Evolutionary conservation across 306 rosid genomes (phyloP), one percentile per base, ranked within the genome.

Genomic region (Trifolium fragiferum): DNA sequence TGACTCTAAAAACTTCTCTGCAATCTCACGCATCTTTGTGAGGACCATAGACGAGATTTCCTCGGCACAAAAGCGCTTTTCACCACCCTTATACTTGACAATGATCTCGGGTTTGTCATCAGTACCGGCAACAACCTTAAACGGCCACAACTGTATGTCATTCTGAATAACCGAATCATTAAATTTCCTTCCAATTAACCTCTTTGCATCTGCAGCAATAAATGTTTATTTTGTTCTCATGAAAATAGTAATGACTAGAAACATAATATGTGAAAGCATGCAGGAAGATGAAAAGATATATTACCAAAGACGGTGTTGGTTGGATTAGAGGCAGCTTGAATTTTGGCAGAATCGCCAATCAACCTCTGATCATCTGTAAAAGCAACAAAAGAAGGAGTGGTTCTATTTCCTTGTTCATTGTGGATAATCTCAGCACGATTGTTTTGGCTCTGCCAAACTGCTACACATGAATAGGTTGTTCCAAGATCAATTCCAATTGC

Each of bases 41-140:
- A 89, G 75, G 2, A 89, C 57, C 84, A 89, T 87, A 12, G 91
- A 85, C 3, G 93, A 89, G n/a, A 89, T 70, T 73, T 89, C 94
- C 33, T 89, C 87, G 0, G 88, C 82, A 2, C 74, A 6, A 6
- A 87, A 72, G 0, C 41, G 70, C 60, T 75, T 87, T 13, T 85
- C 86, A 21, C 73, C 75, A 9, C 77, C 83, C 69, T 77, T 89
- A 67, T 83, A 79, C 50, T 43, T 69, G 0, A 89, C 81, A 16
- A 27, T 68, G 55, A 89, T 83, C 81, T 77, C 80, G 1, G 94
- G 94, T 19, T 87, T 81, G 61, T 85, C 89, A 51, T 51, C 10
- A 8, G 21, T 2, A 16, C 58, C 27, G 8, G 58, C 10, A 3
- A n/a, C 21, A 18, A 51, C 25, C 58, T 51, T 51, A 51, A 51